phyloP scores from a whole-genome alignment of 2,329 filamentous ascomycete species.

The Pestalotiopsis sp. region DNA sequence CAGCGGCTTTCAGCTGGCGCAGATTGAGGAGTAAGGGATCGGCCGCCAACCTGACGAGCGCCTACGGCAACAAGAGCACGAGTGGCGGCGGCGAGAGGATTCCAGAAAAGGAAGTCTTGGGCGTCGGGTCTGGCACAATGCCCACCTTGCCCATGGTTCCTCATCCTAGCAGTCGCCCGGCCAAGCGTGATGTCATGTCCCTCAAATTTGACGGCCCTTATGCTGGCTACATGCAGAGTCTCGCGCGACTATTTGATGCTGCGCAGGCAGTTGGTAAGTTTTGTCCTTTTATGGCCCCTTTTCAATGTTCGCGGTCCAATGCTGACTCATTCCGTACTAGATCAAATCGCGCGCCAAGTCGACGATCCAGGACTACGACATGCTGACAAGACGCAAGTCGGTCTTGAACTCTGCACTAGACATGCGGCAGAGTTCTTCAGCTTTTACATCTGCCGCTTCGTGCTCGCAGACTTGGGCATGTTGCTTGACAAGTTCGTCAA shows the following conservation, averaged over 20 bases:
- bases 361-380: constrained; percentile 92
- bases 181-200: constrained; percentile 70
- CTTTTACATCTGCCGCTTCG: constrained; percentile 95
- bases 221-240: constrained; percentile 85
- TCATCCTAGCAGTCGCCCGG: constrained; percentile 65
- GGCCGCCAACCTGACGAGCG: constrained; percentile 57
- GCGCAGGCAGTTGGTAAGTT: constrained; percentile 86
- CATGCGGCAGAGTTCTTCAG: constrained; percentile 98
- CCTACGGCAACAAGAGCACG: constrained; percentile 50
- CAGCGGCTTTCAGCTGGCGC: constrained; percentile 84
- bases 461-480: constrained; percentile 79
- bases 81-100: constrained; percentile 35
- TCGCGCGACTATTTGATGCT: constrained; percentile 90
- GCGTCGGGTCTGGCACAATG: constrained; percentile 65
- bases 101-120: constrained; percentile 48
- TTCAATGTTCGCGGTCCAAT: not conserved
- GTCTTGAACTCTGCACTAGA: constrained; percentile 87
- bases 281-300: not conserved
- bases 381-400: constrained; percentile 92
- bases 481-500: constrained; percentile 98
- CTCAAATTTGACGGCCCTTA: constrained; percentile 81
- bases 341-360: constrained; percentile 94
- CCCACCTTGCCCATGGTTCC: constrained; percentile 78
- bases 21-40: constrained; percentile 90
- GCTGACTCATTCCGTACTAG: constrained; percentile 44